Evolutionary conservation across 768 basidiomycete species (phyloP).

Genomic region (Leccinum longicurvipes): DNA sequence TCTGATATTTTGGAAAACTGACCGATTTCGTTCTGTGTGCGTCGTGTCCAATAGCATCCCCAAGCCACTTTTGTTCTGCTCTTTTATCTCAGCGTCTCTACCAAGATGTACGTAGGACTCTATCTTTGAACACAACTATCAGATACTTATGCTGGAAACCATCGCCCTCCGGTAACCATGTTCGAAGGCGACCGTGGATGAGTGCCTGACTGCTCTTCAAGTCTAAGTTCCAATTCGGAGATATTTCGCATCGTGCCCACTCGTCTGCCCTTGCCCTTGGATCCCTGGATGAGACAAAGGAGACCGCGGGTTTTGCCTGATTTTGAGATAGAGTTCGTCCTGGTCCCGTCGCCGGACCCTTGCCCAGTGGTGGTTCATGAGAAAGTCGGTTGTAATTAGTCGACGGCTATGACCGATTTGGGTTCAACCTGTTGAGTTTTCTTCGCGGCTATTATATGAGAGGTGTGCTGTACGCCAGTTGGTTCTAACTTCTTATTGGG

Average conservation of each 20-base stretch:
- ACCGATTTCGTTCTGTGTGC: not conserved
- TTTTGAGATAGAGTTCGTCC: not conserved
- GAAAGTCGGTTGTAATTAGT: constrained; percentile 5
- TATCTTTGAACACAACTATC: not conserved
- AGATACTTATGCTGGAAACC: not conserved
- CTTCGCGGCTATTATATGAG: no score
- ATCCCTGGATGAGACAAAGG: not conserved
- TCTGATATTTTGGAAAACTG: constrained; percentile 2
- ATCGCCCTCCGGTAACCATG: not conserved
- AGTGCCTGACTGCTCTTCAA: not conserved
- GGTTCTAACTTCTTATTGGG: not conserved
- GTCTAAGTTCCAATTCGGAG: not conserved
- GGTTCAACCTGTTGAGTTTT: not conserved
- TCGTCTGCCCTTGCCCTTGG: no score
- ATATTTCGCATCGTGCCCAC: no score
- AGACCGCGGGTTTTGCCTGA: not conserved
- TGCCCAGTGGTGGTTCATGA: constrained; percentile 4
- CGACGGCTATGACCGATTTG: not conserved
- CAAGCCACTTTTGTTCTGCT: not conserved
- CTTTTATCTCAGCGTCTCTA: not conserved
- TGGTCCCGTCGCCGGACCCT: not conserved
- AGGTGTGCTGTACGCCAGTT: not conserved
- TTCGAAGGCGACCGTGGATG: not conserved
- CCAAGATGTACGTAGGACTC: not conserved
- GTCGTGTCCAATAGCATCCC: not conserved